These are phyloP conservation scores for Glonium stellatum DNA, from an alignment of 495 filamentous ascomycete genomes.

Conservation along the genomic window DNA sequence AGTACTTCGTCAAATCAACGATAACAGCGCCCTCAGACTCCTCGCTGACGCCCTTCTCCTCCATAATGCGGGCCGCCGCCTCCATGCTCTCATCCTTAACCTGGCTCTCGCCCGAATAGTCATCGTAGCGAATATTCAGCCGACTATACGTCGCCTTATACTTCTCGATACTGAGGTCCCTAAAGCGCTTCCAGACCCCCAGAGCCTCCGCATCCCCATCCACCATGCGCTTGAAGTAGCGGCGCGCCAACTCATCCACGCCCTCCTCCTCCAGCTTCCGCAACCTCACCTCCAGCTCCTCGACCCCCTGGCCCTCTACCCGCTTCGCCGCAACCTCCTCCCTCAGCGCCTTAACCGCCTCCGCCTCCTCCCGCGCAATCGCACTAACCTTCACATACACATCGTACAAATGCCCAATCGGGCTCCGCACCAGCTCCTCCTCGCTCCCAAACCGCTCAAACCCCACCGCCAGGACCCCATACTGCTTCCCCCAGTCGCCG, in stretches of 20 bases:
- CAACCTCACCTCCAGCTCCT: constrained; percentile 18
- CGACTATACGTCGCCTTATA: constrained; percentile 62
- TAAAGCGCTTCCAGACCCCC: constrained; percentile 75
- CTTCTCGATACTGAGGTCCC: constrained; percentile 63
- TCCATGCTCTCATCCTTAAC: constrained; percentile 77
- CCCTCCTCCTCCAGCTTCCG: constrained; percentile 30
- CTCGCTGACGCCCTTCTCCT: constrained; percentile 63
- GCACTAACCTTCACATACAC: constrained; percentile 61
- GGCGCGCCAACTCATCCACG: constrained; percentile 56
- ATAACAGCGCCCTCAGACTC: constrained; percentile 81
- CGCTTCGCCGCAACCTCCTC: constrained; percentile 24
- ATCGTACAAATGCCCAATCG: constrained; percentile 60
- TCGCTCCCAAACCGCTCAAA: constrained; percentile 58
- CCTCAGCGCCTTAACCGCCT: constrained; percentile 48
- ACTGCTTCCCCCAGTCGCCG: constrained; percentile 70
- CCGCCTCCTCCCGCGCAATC: constrained; percentile 24
- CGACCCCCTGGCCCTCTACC: constrained; percentile 36
- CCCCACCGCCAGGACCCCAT: constrained; percentile 60
- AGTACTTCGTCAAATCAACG: constrained; percentile 73
- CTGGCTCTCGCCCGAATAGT: constrained; percentile 88
- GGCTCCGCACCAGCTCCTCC: constrained; percentile 52
- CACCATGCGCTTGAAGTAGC: constrained; percentile 89
- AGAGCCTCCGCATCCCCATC: constrained; percentile 69
- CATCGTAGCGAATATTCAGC: constrained; percentile 81
- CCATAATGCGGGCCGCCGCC: constrained; percentile 54